Base-by-base conservation (phyloP, 2,329 filamentous ascomycete species). In the Fusarium coffeatum region DNA sequence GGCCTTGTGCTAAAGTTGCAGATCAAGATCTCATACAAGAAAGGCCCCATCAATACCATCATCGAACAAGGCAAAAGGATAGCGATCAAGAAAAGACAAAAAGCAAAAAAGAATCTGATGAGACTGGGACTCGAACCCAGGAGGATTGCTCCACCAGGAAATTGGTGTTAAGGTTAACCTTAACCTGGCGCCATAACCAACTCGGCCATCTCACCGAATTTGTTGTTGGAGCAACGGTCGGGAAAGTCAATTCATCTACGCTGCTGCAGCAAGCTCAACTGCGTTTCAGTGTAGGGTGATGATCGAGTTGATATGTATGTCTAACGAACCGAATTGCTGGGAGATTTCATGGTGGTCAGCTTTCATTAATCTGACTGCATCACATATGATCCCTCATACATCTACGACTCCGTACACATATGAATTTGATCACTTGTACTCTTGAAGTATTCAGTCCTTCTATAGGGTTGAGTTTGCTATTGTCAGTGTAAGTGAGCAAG, bases 181-280 rank as follows among this genome's bases (percentile, higher is more conserved):
- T 74, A 74, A 74, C 72, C 72, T 74, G 72, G 57, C 72, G 72
- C 72, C 72, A 74, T 73, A 74, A 74, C 72, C 72, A 74, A 74
- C 72, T 74, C 72, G 72, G 72, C 72, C 72, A 74, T 74, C 72
- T 74, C 70, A 74, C 72, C 72, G 37, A 60, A 71, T 46, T 64
- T 59, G 8, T 49, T 64, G 54, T 45, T 64, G 13, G 2, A 5
- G 20, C 2, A 2, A 2, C 2, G 0, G 0, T 0, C 0, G 0
- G 0, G 0, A 43, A 30, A 16, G 7, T 1, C 1, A 10, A 0
- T 0, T 2, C 6, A 63, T 18, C 25, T 0, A 4, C 6, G 8
- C 2, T 20, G 4, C 0, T 5, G 11, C 2, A 2, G 0, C 2
- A 0, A 3, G 12, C 5, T 11, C 6, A 11, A 22, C 4, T 20